Evolutionary conservation across 1,284 basidiomycete genomes (phyloP).

Genomic region (Sphagnurus paluster): DNA sequence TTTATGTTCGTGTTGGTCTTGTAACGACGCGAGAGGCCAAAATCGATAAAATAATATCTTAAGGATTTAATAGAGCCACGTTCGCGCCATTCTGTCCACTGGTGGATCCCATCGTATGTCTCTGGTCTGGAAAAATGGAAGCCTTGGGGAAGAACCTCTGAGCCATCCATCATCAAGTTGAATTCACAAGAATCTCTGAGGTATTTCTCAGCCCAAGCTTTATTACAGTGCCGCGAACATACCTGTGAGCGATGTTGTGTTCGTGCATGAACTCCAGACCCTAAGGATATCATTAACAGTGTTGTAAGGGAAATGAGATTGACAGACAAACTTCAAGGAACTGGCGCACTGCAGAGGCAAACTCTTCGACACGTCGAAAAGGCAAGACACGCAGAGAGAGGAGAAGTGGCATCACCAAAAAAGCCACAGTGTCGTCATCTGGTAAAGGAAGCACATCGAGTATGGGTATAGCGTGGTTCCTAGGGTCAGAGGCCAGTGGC

Average conservation of each 20-base stretch:
- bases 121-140: neutral
- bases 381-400: no score
- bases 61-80: conserved; percentile 21
- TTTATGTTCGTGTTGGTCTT: conserved; percentile 1
- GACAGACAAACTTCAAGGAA: neutral
- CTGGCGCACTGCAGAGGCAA: neutral
- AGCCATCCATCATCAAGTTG: conserved; percentile 6
- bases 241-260: conserved; percentile 3
- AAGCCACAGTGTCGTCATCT: neutral
- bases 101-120: conserved; percentile 3
- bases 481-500: neutral
- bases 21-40: conserved; percentile 20
- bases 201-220: no score
- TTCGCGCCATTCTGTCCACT: conserved; percentile 18
- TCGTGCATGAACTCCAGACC: conserved; percentile 7
- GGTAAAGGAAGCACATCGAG: neutral
- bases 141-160: conserved; percentile 3
- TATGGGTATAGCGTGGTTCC: conserved; percentile 1
- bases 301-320: neutral
- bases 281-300: neutral
- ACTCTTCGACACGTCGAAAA: conserved; percentile 5
- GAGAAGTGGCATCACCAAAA: neutral
- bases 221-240: no score
- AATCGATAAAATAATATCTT: conserved; percentile 26
- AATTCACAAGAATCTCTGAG: conserved; percentile 8